These are phyloP conservation scores for Coniochaeta hoffmannii DNA, from an alignment of 2,329 filamentous ascomycete species.

Conservation along the genomic window DNA sequence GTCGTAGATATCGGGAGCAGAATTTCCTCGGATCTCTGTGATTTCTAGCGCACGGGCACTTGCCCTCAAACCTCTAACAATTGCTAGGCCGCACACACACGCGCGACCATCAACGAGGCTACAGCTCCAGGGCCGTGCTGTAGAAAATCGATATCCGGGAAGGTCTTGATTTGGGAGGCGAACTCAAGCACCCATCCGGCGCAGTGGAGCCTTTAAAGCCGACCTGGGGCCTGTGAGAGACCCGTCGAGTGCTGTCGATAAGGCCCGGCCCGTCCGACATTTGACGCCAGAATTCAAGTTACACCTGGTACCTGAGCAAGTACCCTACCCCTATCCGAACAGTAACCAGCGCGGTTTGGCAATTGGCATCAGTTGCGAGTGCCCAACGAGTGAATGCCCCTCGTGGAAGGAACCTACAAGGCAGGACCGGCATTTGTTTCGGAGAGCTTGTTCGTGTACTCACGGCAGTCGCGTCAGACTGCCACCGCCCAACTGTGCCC, in stretches of 20 bases:
- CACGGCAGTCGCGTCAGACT: neutral
- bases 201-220: neutral
- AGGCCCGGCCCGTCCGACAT: neutral
- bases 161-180: neutral
- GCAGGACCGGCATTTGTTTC: neutral
- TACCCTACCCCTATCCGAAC: too few relatives aligned
- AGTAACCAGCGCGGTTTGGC: neutral
- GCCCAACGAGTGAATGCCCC: neutral
- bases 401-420: neutral
- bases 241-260: neutral
- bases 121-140: neutral
- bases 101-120: neutral
- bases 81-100: neutral
- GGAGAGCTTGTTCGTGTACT: neutral
- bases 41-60: neutral
- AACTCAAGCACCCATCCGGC: neutral
- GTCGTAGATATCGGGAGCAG: neutral
- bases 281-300: neutral
- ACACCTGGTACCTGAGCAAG: neutral
- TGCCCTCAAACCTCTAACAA: neutral
- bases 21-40: neutral
- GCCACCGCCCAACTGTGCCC: constrained; percentile 3
- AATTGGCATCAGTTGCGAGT: neutral
- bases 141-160: neutral
- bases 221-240: neutral